Conservation (phyloP, 1,139 yeast species). For the Entelexis paramagnoliae region DNA sequence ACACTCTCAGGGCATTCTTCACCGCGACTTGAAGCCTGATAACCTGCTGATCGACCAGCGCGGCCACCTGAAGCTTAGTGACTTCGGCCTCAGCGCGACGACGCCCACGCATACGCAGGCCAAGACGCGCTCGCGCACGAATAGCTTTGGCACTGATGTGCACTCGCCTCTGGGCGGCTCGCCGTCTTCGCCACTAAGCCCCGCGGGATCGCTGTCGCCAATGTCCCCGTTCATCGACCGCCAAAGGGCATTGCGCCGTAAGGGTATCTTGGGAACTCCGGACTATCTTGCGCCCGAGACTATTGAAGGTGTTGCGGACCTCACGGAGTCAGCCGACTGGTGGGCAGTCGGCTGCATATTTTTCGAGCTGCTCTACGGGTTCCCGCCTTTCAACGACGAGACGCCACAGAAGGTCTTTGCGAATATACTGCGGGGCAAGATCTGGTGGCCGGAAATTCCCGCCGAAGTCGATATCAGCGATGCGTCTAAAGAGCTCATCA, state of each 20-base stretch:
- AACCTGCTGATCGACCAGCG: slow-evolving; percentile 71
- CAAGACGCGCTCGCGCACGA: slow-evolving; percentile 7
- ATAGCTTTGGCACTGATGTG: slow-evolving; percentile 5
- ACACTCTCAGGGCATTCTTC: slow-evolving; percentile 81
- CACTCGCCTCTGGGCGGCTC: not conserved
- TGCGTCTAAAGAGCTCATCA: slow-evolving; percentile 65
- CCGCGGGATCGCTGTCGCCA: not conserved
- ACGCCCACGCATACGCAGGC: slow-evolving; percentile 2
- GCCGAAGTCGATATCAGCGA: slow-evolving; percentile 49
- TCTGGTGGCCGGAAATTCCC: slow-evolving; percentile 74
- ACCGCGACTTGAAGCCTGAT: slow-evolving; percentile 92
- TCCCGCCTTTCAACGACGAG: slow-evolving; percentile 86
- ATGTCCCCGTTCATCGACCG: not conserved
- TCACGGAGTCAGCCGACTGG: slow-evolving; percentile 84
- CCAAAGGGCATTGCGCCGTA: not conserved
- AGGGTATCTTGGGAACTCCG: slow-evolving; percentile 58
- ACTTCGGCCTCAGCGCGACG: slow-evolving; percentile 59
- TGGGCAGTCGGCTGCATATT: slow-evolving; percentile 96
- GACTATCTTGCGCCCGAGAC: slow-evolving; percentile 97
- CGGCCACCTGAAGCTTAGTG: slow-evolving; percentile 89
- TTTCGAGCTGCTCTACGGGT: slow-evolving; percentile 85
- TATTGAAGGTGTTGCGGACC: slow-evolving; percentile 69
- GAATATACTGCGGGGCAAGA: slow-evolving; percentile 59
- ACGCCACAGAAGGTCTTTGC: slow-evolving; percentile 74
- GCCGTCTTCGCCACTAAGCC: not conserved